A percentile compares a stretch with the other conserved stretches of the same genome.
Conservation (phyloP, 345 rosid genomes). For the Pseudoturritis turrita region DNA sequence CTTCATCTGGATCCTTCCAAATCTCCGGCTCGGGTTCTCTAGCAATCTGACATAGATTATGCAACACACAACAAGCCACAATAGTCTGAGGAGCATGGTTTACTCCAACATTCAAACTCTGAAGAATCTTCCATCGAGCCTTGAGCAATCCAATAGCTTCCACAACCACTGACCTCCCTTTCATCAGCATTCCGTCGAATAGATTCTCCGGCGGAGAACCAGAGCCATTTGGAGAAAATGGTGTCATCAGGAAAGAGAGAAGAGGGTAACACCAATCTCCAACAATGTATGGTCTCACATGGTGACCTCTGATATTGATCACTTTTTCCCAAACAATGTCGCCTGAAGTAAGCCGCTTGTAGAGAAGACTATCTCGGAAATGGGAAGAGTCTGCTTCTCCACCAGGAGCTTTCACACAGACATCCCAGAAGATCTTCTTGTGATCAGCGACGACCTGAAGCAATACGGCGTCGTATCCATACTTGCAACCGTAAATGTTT, state of each 20-base stretch:
- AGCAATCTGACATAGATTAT: constrained; percentile 89
- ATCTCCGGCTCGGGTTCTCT: constrained; percentile 95
- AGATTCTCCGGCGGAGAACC: constrained; percentile 88
- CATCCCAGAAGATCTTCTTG: constrained; percentile 93
- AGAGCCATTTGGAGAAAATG: constrained; percentile 72
- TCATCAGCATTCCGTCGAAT: constrained; percentile 97
- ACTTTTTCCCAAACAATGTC: constrained; percentile 94
- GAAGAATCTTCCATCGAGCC: constrained; percentile 92
- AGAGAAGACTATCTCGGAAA: constrained; percentile 84
- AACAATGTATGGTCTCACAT: constrained; percentile 80
- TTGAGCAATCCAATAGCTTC: constrained; percentile 92
- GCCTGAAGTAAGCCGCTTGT: constrained; percentile 71
- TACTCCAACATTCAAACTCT: constrained; percentile 87
- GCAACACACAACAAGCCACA: constrained; percentile 98
- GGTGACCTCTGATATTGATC: constrained; percentile 72
- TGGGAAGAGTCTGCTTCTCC: constrained; percentile 75
- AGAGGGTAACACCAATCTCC: constrained; percentile 98
- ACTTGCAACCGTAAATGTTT: constrained; percentile 47
- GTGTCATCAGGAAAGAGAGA: constrained; percentile 82
- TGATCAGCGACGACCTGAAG: constrained; percentile 94
- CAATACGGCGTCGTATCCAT: constrained; percentile 72
- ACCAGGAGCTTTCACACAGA: constrained; percentile 92
- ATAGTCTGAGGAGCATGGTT: constrained; percentile 95
- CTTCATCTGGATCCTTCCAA: constrained; percentile 85
- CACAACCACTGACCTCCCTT: constrained; percentile 88